phyloP scores from a whole-genome alignment of 495 filamentous ascomycete genomes.

The Trichoderma virens region DNA sequence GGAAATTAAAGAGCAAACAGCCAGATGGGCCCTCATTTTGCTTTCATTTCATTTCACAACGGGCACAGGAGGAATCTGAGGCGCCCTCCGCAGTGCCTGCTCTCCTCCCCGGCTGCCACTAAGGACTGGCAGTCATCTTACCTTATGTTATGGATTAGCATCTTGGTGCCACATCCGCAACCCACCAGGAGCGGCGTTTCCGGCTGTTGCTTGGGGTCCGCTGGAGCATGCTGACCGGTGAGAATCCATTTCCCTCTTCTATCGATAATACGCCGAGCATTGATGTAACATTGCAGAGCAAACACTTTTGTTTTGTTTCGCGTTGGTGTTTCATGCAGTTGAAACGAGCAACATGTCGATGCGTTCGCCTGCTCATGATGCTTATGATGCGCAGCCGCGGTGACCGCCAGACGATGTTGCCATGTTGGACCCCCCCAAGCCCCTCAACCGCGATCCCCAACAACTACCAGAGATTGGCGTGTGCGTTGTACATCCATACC shows the following conservation, averaged over 20 bases:
- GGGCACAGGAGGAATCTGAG: background rate
- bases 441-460: background rate
- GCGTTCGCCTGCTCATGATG: too few relatives aligned
- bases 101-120: background rate
- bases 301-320: background rate
- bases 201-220: background rate
- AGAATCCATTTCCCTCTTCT: background rate
- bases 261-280: background rate
- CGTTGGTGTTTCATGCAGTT: too few relatives aligned
- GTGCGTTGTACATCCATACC: background rate
- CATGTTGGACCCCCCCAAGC: background rate
- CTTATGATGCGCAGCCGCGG: background rate
- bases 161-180: conserved; percentile 4
- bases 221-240: background rate
- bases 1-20: background rate
- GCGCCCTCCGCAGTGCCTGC: background rate
- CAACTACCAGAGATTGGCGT: background rate
- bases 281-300: background rate
- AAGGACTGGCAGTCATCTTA: conserved; percentile 3
- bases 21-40: background rate
- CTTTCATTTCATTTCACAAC: too few relatives aligned
- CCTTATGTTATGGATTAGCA: background rate
- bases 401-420: background rate
- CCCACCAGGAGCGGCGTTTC: background rate
- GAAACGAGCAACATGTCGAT: too few relatives aligned